Evolutionary conservation across 163 green algal species (phyloP).

Genomic region (Chloromonas sp.): DNA sequence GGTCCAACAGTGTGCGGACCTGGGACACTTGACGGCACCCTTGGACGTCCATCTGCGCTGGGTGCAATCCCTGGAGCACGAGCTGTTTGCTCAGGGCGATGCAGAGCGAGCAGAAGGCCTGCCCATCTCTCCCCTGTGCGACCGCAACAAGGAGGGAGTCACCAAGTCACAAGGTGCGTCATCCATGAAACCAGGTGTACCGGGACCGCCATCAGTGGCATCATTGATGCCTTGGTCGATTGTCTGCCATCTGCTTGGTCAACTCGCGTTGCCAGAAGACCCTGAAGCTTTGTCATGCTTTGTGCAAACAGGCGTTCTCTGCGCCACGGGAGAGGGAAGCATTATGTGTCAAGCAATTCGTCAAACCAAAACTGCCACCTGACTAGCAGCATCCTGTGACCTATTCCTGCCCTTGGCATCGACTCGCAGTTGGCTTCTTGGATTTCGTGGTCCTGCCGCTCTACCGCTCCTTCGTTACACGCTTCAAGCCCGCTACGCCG

Average conservation of each 20-base stretch:
- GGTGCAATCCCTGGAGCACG: neutral
- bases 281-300: neutral
- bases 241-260: neutral
- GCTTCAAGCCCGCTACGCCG: neutral
- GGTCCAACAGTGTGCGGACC: neutral
- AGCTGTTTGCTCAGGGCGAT: slow-evolving; percentile 33
- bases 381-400: too few relatives aligned
- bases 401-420: too few relatives aligned
- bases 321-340: too few relatives aligned
- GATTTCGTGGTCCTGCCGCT: neutral
- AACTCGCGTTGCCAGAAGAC: neutral
- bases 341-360: too few relatives aligned
- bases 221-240: slow-evolving; percentile 10
- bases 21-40: neutral
- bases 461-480: neutral
- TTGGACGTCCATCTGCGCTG: neutral
- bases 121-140: slow-evolving; percentile 49
- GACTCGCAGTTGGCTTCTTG: neutral
- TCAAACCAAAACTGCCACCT: too few relatives aligned
- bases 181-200: too few relatives aligned
- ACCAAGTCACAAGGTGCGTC: slow-evolving; percentile 30
- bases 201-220: neutral
- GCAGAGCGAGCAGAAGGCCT: slow-evolving; percentile 33
- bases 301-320: neutral
- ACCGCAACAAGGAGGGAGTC: slow-evolving; percentile 48